phyloP scores from a whole-genome alignment of 2,329 filamentous ascomycete genomes.

The Colletotrichum magnum region DNA sequence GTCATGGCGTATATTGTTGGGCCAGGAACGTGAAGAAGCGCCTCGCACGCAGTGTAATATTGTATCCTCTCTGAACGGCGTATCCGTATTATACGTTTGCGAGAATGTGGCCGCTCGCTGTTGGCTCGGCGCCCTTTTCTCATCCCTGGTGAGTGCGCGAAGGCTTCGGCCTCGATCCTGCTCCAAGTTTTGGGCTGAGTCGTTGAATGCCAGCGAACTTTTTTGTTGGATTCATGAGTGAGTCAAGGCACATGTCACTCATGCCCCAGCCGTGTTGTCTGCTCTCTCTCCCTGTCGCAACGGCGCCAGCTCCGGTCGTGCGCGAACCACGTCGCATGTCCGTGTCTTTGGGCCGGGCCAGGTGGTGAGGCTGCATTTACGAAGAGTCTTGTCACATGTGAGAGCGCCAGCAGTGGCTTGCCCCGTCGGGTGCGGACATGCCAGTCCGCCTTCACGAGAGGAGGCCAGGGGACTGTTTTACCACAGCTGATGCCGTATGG shows the following conservation, averaged over 20 bases:
- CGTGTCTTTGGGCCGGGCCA: slow-evolving; percentile 3
- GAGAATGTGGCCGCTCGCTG: neutral
- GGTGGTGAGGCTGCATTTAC: slow-evolving; percentile 28
- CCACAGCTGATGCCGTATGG: slow-evolving; percentile 26
- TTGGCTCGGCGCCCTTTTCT: neutral
- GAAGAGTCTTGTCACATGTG: slow-evolving; percentile 32
- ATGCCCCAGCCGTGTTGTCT: neutral
- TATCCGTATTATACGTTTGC: no score
- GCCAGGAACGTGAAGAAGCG: slow-evolving; percentile 29
- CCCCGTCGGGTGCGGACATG: slow-evolving; percentile 26
- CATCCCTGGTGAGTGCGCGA: slow-evolving; percentile 10
- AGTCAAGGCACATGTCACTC: slow-evolving; percentile 36
- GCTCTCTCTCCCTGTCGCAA: slow-evolving; percentile 10
- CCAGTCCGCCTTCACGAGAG: slow-evolving; percentile 8
- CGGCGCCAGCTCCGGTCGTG: neutral
- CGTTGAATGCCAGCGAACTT: slow-evolving; percentile 22
- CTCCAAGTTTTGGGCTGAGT: slow-evolving; percentile 22
- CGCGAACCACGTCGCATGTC: slow-evolving; percentile 24
- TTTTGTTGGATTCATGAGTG: slow-evolving; percentile 28
- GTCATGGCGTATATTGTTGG: slow-evolving; percentile 28
- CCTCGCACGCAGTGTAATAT: no score
- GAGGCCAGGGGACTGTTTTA: slow-evolving; percentile 9
- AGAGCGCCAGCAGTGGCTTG: slow-evolving; percentile 31
- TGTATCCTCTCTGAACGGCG: no score
- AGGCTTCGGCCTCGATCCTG: neutral